Conservation (phyloP, 345 rosid species). For the Capsella bursapastoris region DNA sequence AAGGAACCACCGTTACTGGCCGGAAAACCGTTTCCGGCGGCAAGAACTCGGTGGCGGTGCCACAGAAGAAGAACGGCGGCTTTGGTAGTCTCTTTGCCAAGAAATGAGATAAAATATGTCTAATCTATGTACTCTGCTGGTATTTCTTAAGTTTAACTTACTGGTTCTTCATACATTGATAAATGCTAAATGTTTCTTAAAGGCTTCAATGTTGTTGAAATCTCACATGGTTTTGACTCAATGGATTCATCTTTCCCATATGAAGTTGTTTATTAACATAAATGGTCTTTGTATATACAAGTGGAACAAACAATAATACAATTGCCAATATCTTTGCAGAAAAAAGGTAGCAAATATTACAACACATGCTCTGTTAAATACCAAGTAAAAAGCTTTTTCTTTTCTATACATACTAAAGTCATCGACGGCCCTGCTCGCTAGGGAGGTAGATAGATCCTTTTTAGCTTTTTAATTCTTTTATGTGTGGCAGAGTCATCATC, state of each 20-base stretch:
- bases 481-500: constrained; percentile 23
- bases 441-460: constrained; percentile 10
- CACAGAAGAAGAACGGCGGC: constrained; percentile 67
- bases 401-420: constrained; percentile 8
- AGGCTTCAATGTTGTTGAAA: constrained; percentile 14
- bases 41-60: constrained; percentile 60
- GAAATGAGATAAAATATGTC: constrained; percentile 44
- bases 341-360: constrained; percentile 25
- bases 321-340: constrained; percentile 23
- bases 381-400: constrained; percentile 25
- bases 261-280: constrained; percentile 8
- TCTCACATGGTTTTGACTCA: neutral
- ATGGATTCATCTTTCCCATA: neutral
- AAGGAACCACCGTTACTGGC: constrained; percentile 35
- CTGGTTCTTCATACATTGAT: constrained; percentile 19
- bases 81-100: constrained; percentile 77
- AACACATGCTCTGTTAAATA: constrained; percentile 27
- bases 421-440: neutral
- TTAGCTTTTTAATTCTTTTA: constrained; percentile 19
- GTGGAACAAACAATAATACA: constrained; percentile 23
- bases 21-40: constrained; percentile 41
- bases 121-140: constrained; percentile 10
- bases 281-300: constrained; percentile 30
- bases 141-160: neutral
- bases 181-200: neutral